Conservation (phyloP, 2,329 filamentous ascomycete species). For the Pestalotiopsis sp. region DNA sequence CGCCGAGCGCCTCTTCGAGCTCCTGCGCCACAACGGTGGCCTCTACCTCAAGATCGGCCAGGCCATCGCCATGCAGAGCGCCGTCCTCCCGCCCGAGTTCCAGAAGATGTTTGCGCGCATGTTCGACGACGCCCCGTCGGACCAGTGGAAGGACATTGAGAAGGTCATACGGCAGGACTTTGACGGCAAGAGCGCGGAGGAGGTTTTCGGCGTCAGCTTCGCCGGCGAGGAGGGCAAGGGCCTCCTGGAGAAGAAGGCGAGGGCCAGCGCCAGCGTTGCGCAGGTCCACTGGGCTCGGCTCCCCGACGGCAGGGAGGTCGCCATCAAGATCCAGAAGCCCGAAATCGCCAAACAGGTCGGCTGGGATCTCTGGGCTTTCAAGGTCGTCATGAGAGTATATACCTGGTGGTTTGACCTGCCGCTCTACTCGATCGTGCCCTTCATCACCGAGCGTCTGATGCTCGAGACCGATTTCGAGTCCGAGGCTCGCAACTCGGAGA, state of each 20-base stretch:
- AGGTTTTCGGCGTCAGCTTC: constrained; percentile 92
- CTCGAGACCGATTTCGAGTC: constrained; percentile 94
- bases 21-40: constrained; percentile 86
- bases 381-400: constrained; percentile 81
- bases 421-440: constrained; percentile 86
- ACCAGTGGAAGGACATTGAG: constrained; percentile 84
- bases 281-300: constrained; percentile 95
- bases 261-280: constrained; percentile 87
- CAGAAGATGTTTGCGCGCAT: constrained; percentile 95
- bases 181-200: constrained; percentile 78
- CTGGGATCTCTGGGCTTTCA: constrained; percentile 96
- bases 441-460: constrained; percentile 87
- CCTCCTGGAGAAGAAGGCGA: constrained; percentile 61
- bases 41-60: constrained; percentile 98
- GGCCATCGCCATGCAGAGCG: constrained; percentile 97
- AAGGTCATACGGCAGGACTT: constrained; percentile 88
- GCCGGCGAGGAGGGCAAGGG: constrained; percentile 69
- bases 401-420: constrained; percentile 92
- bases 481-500: constrained; percentile 85
- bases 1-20: constrained; percentile 79
- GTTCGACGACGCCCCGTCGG: constrained; percentile 98
- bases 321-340: constrained; percentile 94
- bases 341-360: constrained; percentile 90
- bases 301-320: constrained; percentile 85
- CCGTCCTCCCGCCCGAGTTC: constrained; percentile 90